Conservation (phyloP, 257 asterid species). For the Paraleonurus japonicus region DNA sequence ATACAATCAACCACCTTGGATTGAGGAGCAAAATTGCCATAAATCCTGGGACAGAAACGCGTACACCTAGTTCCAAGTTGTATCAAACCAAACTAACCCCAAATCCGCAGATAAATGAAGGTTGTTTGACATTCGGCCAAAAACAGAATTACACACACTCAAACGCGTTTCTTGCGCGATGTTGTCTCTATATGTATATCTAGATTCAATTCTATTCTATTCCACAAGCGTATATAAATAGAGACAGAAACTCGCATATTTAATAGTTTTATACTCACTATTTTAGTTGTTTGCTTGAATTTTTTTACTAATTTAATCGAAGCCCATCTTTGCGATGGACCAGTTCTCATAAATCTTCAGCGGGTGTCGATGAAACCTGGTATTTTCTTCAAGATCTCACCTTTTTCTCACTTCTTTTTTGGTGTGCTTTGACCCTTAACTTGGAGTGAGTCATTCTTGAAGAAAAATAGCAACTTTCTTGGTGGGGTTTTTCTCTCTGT, state of each 20-base stretch:
- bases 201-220: neutral
- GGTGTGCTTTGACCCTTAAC: constrained; percentile 29
- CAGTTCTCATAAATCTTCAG: constrained; percentile 28
- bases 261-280: constrained; percentile 12
- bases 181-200: constrained; percentile 13
- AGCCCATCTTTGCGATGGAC: constrained; percentile 28
- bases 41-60: neutral
- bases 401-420: constrained; percentile 21
- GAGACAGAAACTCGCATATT: neutral
- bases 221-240: neutral
- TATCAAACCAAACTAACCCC: neutral
- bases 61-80: neutral
- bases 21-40: neutral
- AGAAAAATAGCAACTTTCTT: constrained; percentile 21
- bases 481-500: constrained; percentile 20
- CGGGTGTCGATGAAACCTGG: constrained; percentile 19
- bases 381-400: constrained; percentile 45
- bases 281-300: constrained; percentile 11
- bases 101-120: constrained; percentile 6
- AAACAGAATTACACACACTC: neutral
- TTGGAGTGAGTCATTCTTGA: neutral
- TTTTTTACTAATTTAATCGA: constrained; percentile 19
- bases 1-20: neutral
- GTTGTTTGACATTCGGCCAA: constrained; percentile 17
- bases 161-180: constrained; percentile 35